A percentile compares a stretch with the other conserved stretches of the same genome.
phyloP scores from a whole-genome alignment of 768 basidiomycete species.

The Pleurotus tuber-regium region DNA sequence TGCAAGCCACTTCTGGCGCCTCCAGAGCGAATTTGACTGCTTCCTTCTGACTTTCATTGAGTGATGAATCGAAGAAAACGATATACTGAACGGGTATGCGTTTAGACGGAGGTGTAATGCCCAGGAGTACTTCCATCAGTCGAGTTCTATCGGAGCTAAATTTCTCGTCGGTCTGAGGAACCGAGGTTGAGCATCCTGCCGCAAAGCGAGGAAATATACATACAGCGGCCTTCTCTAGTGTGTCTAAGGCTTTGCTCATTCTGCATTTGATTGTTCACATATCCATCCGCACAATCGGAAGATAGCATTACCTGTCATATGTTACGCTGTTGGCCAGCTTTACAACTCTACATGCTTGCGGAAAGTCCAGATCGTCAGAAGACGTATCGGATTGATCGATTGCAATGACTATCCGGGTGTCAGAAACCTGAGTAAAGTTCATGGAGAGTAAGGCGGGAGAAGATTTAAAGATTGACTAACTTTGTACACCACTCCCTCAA shows the following conservation, averaged over 20 bases:
- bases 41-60: conserved; percentile 83
- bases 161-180: conserved; percentile 9
- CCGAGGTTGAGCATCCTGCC: not conserved
- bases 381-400: conserved; percentile 60
- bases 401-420: conserved; percentile 79
- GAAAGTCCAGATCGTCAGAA: conserved; percentile 70
- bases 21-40: conserved; percentile 84
- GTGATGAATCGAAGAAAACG: conserved; percentile 66
- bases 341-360: conserved; percentile 80
- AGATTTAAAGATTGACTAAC: conserved; percentile 42
- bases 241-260: conserved; percentile 83
- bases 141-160: conserved; percentile 27
- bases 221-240: conserved; percentile 49
- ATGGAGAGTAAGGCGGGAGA: not conserved
- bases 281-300: not conserved
- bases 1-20: conserved; percentile 81
- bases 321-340: conserved; percentile 94
- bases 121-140: conserved; percentile 71
- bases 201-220: conserved; percentile 15
- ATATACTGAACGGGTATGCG: conserved; percentile 37
- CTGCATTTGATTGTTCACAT: conserved; percentile 33
- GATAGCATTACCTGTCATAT: conserved; percentile 64
- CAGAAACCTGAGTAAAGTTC: conserved; percentile 57
- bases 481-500: conserved; percentile 88
- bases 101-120: conserved; percentile 49